These are phyloP conservation scores for Phaeoacremonium minimum DNA, from an alignment of 2,329 filamentous ascomycete genomes.

Conservation along the genomic window DNA sequence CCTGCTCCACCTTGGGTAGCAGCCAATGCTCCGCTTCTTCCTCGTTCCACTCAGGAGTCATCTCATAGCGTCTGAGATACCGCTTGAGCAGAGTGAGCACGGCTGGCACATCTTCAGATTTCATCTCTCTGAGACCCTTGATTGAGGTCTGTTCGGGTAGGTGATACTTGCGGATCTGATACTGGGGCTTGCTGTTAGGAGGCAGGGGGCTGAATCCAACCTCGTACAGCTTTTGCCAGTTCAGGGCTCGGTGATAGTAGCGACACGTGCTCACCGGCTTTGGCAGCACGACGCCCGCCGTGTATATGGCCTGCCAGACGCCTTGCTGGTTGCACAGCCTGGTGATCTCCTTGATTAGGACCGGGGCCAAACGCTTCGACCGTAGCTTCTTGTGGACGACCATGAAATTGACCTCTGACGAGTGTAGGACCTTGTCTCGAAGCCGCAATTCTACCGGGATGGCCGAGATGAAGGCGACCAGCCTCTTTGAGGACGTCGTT, in stretches of 20 bases:
- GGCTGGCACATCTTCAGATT: slow-evolving; percentile 69
- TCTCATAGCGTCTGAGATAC: slow-evolving; percentile 76
- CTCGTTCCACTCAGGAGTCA: slow-evolving; percentile 75
- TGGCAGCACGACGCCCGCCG: slow-evolving; percentile 84
- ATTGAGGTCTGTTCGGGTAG: slow-evolving; percentile 71
- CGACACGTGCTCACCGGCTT: slow-evolving; percentile 89
- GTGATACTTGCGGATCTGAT: slow-evolving; percentile 82
- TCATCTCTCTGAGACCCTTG: slow-evolving; percentile 75
- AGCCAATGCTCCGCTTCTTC: slow-evolving; percentile 89
- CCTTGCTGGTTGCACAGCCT: slow-evolving; percentile 81
- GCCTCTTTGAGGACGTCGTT: slow-evolving; percentile 73
- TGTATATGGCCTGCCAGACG: slow-evolving; percentile 95
- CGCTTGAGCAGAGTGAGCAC: slow-evolving; percentile 71
- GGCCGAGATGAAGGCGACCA: slow-evolving; percentile 94
- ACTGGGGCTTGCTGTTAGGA: slow-evolving; percentile 73
- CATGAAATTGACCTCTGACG: slow-evolving; percentile 96
- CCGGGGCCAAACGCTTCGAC: slow-evolving; percentile 83
- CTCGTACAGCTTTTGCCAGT: slow-evolving; percentile 96
- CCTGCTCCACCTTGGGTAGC: slow-evolving; percentile 60
- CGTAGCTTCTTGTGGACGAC: slow-evolving; percentile 98
- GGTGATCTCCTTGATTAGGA: slow-evolving; percentile 97
- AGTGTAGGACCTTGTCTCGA: slow-evolving; percentile 67
- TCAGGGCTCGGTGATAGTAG: slow-evolving; percentile 89
- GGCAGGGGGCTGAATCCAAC: slow-evolving; percentile 91
- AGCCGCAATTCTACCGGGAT: slow-evolving; percentile 82